Percentiles rank a stretch among this genome's conserved stretches.
These are phyloP conservation scores for Fusarium pilosicola DNA, from an alignment of 2,329 filamentous ascomycete species.

Conservation along the genomic window DNA sequence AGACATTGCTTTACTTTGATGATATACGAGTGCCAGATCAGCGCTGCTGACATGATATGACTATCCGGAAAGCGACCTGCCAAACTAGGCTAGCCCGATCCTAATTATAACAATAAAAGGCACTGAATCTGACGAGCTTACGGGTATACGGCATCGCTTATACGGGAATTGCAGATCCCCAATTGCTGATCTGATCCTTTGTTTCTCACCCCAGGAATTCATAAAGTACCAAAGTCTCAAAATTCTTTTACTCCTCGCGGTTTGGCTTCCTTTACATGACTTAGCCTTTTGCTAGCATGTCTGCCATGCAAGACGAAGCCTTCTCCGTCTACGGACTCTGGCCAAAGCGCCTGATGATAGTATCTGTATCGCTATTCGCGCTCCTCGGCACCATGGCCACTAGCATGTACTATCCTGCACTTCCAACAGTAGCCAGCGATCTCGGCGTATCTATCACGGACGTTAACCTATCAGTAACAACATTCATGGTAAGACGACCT, in stretches of 20 bases:
- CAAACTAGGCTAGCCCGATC: background rate
- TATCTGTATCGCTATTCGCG: background rate
- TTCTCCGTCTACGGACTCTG: background rate
- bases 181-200: background rate
- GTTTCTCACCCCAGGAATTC: rapidly evolving
- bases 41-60: background rate
- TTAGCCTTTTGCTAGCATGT: background rate
- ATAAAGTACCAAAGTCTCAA: rapidly evolving
- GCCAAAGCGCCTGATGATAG: background rate
- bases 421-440: background rate
- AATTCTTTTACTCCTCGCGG: rapidly evolving
- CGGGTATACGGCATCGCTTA: background rate
- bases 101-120: background rate
- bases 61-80: background rate
- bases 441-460: background rate
- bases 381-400: background rate
- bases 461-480: background rate
- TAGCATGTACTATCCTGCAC: background rate
- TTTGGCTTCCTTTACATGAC: rapidly evolving
- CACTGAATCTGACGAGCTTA: background rate
- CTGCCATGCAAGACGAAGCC: background rate
- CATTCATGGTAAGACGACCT: background rate
- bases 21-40: background rate
- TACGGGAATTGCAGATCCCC: background rate
- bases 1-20: no score